phyloP scores from a whole-genome alignment of 495 filamentous ascomycete species.

The Penicillium salamii region DNA sequence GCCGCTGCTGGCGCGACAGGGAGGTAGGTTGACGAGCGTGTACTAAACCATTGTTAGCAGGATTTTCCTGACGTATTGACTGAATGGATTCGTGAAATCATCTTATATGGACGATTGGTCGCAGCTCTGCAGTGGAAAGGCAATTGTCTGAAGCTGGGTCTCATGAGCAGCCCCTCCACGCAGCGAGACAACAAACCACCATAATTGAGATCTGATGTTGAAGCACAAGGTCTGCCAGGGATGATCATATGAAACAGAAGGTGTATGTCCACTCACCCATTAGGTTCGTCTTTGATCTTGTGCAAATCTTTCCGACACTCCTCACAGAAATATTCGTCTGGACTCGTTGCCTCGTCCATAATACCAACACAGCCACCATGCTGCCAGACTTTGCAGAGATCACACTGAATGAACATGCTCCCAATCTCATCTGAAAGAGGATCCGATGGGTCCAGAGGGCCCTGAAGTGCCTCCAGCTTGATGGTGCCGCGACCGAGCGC shows the following conservation, averaged over 20 bases:
- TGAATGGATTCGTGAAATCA: neutral
- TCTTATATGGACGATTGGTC: neutral
- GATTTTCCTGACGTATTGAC: neutral
- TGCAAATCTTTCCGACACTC: conserved; percentile 89
- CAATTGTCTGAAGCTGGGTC: neutral
- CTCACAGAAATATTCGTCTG: conserved; percentile 98
- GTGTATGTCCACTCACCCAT: conserved; percentile 68
- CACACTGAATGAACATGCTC: conserved; percentile 97
- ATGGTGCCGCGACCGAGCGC: conserved; percentile 51
- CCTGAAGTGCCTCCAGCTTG: conserved; percentile 55
- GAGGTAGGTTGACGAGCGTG: conserved; percentile 66
- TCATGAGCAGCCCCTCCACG: conserved; percentile 4
- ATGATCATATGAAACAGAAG: conserved; percentile 9
- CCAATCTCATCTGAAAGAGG: conserved; percentile 76
- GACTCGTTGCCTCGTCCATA: conserved; percentile 84
- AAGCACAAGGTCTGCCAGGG: no score
- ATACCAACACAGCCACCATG: conserved; percentile 98
- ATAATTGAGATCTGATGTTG: neutral
- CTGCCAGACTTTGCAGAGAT: conserved; percentile 97
- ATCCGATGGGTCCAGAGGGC: conserved; percentile 37
- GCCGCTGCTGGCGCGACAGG: conserved; percentile 49
- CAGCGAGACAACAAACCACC: conserved; percentile 4
- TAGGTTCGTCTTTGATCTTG: conserved; percentile 69
- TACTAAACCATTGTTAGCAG: conserved; percentile 45
- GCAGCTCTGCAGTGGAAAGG: neutral